Conservation (phyloP, 768 basidiomycete species). For the Agaricus blazei region DNA sequence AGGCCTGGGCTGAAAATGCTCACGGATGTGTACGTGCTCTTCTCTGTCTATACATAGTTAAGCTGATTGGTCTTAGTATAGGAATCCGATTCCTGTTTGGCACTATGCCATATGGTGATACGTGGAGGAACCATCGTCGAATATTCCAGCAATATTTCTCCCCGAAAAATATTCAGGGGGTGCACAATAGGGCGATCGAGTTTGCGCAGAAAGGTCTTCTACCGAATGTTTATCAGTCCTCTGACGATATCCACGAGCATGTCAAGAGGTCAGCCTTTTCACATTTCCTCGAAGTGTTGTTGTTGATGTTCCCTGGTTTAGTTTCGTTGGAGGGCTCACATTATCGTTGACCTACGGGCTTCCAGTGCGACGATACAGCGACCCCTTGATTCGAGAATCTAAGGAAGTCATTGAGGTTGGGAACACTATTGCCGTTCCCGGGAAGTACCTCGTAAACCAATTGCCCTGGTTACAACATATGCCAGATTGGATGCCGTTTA, state of each 20-base stretch:
- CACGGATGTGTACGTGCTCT: constrained; percentile 1
- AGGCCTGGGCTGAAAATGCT: constrained; percentile 7
- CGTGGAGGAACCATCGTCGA: constrained; percentile 12
- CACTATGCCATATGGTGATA: constrained; percentile 11
- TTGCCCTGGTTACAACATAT: constrained; percentile 9
- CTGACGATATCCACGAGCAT: constrained; percentile 8
- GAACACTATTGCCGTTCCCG: constrained; percentile 1
- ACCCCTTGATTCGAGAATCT: constrained; percentile 2
- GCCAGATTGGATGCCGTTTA: constrained; percentile 13
- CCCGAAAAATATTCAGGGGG: constrained; percentile 1
- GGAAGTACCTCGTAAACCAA: constrained; percentile 6
- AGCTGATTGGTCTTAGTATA: background rate
- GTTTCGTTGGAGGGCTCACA: constrained; percentile 10
- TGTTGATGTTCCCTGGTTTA: background rate
- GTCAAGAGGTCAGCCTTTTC: background rate
- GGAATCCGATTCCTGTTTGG: constrained; percentile 3
- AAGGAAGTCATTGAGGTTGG: background rate
- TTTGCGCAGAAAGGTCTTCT: constrained; percentile 8
- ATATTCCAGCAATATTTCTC: constrained; percentile 11
- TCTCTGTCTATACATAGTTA: background rate
- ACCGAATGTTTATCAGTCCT: constrained; percentile 1
- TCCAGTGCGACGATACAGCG: background rate
- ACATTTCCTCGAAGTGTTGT: too few species aligned
- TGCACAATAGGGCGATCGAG: constrained; percentile 3
- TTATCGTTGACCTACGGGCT: constrained; percentile 10